Base-by-base conservation (phyloP, 2,329 filamentous ascomycete species). In the Cladosporium sp. region DNA sequence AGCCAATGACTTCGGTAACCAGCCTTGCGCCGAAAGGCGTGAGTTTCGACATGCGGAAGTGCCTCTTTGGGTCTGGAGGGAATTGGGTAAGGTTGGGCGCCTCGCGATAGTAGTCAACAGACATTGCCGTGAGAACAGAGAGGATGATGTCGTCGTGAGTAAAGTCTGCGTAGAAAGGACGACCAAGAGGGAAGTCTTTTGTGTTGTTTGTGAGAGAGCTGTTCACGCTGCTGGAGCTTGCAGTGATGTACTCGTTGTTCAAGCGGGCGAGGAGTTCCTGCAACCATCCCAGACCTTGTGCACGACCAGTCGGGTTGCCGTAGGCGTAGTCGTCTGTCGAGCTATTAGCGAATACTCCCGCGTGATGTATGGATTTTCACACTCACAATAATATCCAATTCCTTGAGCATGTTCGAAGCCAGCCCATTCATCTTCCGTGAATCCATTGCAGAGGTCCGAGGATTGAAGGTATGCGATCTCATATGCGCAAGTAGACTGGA, bases 11-110 rank as follows among this genome's bases (percentile, higher is more conserved):
- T 69, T 85, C 82, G 1, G 82, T 82, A 45, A 82, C 73, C 30
- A 85, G 73, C 17, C 80, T 76, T 3, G 76, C 82, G 20, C 80
- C 81, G 61, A 84, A 84, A 1, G 82, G 82, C 0, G 81, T 82
- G 54, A 84, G 64, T 47, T 80, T 67, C 2, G 77, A 80, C 8
- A 84, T 71, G 25, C 75, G 71, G 69, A 83, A 84, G 50, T 74
- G 75, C 2, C 79, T 73, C 19, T 79, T 65, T 20, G 74, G 72
- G 65, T 75, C 70, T 3, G 74, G 77, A 19, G 77, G 78, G 64
- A 68, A 79, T 50, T 74, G 63, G 0, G 69, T 73, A 14, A 81
- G 66, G 49, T 67, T 70, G 1, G 80, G 78, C 1, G 79, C 65
- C 9, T 80, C 76, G 20, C 75, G 75, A 71, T 84, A 79, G 65